A percentile compares a stretch with the other conserved stretches of the same genome.
Conservation (phyloP, 2,329 filamentous ascomycete species). For the Endoconidiophora laricicola region DNA sequence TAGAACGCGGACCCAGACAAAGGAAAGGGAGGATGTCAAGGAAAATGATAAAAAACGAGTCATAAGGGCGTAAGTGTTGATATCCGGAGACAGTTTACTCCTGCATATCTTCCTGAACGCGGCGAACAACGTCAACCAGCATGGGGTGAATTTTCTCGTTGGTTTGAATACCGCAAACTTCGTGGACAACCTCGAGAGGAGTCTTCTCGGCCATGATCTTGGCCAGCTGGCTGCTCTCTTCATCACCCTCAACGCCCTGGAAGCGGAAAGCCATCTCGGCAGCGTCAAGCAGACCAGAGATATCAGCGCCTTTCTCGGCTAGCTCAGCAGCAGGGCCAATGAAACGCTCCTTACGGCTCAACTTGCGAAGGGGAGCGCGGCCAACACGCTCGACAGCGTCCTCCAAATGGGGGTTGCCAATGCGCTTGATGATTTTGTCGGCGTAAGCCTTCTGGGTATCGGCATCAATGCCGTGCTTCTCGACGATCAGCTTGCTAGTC, state of each 20-base stretch:
- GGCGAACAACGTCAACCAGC: slow-evolving; percentile 63
- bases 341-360: slow-evolving; percentile 89
- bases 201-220: slow-evolving; percentile 63
- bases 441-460: slow-evolving; percentile 75
- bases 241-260: slow-evolving; percentile 83
- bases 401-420: slow-evolving; percentile 83
- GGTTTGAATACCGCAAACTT: slow-evolving; percentile 67
- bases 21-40: slow-evolving; percentile 4
- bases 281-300: slow-evolving; percentile 58
- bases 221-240: slow-evolving; percentile 73
- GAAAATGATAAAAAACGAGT: slow-evolving; percentile 3
- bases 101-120: slow-evolving; percentile 52
- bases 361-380: slow-evolving; percentile 83
- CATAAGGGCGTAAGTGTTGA: slow-evolving; percentile 5
- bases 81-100: slow-evolving; percentile 7
- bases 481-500: slow-evolving; percentile 71
- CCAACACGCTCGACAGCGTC: slow-evolving; percentile 91
- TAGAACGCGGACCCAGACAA: slow-evolving; percentile 5
- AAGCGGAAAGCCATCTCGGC: slow-evolving; percentile 89
- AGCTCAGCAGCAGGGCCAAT: slow-evolving; percentile 81
- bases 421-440: slow-evolving; percentile 78
- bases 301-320: slow-evolving; percentile 60
- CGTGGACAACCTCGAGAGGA: slow-evolving; percentile 57
- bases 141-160: slow-evolving; percentile 61
- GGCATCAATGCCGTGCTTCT: slow-evolving; percentile 65